phyloP scores from a whole-genome alignment of 306 rosid species.

The Mimosa pudica region DNA sequence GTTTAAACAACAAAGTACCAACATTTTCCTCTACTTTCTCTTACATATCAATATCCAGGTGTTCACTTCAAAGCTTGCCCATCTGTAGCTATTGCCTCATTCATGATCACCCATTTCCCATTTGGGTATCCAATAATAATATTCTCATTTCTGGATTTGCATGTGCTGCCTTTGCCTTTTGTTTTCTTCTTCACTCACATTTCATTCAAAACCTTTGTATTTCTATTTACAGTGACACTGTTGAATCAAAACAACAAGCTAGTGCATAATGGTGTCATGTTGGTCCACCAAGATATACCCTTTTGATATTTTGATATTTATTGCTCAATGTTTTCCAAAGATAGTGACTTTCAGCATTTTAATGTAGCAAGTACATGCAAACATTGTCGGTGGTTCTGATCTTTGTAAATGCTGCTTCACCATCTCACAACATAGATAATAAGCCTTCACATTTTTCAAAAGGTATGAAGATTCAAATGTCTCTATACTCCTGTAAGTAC shows the following conservation, averaged over 20 bases:
- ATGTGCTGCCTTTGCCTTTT: slow-evolving; percentile 29
- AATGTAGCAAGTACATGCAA: slow-evolving; percentile 20
- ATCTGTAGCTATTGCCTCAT: background rate
- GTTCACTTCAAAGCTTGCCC: background rate
- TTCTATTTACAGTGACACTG: background rate
- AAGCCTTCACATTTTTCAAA: slow-evolving; percentile 28
- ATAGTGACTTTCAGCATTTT: slow-evolving; percentile 24
- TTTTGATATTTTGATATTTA: slow-evolving; percentile 26
- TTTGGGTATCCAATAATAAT: background rate
- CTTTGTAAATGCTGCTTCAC: slow-evolving; percentile 29
- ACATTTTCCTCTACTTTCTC: background rate
- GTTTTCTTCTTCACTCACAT: background rate
- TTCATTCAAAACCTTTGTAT: background rate
- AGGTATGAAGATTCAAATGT: slow-evolving; percentile 11
- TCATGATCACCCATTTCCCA: background rate
- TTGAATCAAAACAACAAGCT: background rate
- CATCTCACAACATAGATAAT: slow-evolving; percentile 25
- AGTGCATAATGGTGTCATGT: background rate
- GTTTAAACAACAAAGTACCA: background rate
- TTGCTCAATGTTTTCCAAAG: slow-evolving; percentile 15
- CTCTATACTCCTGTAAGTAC: background rate
- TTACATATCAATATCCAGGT: background rate
- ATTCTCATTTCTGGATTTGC: slow-evolving; percentile 4
- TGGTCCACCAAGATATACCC: slow-evolving; percentile 4
- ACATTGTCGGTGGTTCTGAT: slow-evolving; percentile 36